Percentiles rank a stretch among this genome's conserved stretches.
Evolutionary conservation across 768 basidiomycete species (phyloP).

Genomic region (Podaxis rugospora): DNA sequence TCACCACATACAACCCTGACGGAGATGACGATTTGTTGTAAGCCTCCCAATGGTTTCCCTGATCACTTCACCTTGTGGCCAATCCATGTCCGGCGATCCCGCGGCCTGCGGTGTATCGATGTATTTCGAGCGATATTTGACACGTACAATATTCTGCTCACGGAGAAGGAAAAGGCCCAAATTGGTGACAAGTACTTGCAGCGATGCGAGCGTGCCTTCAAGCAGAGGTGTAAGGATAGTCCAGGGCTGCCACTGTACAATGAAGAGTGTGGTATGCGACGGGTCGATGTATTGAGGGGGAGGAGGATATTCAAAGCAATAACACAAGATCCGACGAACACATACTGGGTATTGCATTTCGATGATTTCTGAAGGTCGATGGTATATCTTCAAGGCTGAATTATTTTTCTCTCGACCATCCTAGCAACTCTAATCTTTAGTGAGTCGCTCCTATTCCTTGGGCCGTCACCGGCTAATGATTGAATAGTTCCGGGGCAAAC

Average conservation of each 20-base stretch:
- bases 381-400: background rate
- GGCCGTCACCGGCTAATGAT: background rate
- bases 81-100: conserved; percentile 36
- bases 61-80: conserved; percentile 32
- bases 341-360: conserved; percentile 11
- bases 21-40: conserved; percentile 42
- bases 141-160: conserved; percentile 40
- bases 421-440: conserved; percentile 9
- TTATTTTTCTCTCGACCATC: background rate
- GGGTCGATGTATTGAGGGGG: conserved; percentile 52
- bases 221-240: conserved; percentile 40
- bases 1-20: conserved; percentile 37
- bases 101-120: conserved; percentile 50
- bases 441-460: background rate
- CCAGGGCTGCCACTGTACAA: conserved; percentile 37
- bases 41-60: conserved; percentile 21
- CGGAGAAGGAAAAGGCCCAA: conserved; percentile 32
- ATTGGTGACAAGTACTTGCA: conserved; percentile 25
- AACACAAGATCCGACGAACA: conserved; percentile 20
- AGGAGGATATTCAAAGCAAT: conserved; percentile 52
- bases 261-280: conserved; percentile 43
- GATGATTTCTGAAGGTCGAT: conserved; percentile 3
- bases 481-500: background rate
- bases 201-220: conserved; percentile 38
- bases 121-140: conserved; percentile 57